Evolutionary conservation across 139 green algal species (phyloP).

Genomic region (Auxenochlorella pyrenoidosa): DNA sequence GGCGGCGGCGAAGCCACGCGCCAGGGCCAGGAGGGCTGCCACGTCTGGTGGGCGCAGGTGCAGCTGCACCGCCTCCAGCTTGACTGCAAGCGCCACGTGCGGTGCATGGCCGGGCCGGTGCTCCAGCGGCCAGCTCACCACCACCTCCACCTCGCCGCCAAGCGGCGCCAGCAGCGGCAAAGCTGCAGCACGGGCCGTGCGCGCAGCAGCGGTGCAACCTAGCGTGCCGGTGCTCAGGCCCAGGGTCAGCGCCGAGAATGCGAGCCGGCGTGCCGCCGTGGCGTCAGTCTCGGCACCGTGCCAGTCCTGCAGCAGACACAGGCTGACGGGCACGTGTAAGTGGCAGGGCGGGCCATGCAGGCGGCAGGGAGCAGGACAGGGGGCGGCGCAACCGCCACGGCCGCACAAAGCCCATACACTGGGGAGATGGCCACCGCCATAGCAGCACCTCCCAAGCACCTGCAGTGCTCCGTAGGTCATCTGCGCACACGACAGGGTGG

Average conservation of each 20-base stretch:
- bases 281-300: neutral
- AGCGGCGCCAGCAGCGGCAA: neutral
- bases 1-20: neutral
- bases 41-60: constrained; percentile 48
- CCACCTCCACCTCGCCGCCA: neutral
- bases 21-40: constrained; percentile 19
- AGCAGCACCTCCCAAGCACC: neutral
- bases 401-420: too few relatives aligned
- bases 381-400: too few relatives aligned
- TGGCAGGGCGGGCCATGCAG: neutral
- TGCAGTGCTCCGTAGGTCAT: constrained; percentile 9
- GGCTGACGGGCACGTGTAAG: too few relatives aligned
- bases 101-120: neutral
- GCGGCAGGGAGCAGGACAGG: neutral
- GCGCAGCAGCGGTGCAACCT: too few relatives aligned
- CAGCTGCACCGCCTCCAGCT: constrained; percentile 55
- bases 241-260: constrained; percentile 14
- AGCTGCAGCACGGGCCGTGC: too few relatives aligned
- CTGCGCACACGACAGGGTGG: neutral
- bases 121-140: neutral
- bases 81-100: constrained; percentile 18
- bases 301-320: neutral
- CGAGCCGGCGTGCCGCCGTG: neutral
- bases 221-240: neutral
- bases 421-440: too few relatives aligned